Base-by-base conservation (phyloP, 2,329 filamentous ascomycete species). In the Colletotrichum endophyticum region DNA sequence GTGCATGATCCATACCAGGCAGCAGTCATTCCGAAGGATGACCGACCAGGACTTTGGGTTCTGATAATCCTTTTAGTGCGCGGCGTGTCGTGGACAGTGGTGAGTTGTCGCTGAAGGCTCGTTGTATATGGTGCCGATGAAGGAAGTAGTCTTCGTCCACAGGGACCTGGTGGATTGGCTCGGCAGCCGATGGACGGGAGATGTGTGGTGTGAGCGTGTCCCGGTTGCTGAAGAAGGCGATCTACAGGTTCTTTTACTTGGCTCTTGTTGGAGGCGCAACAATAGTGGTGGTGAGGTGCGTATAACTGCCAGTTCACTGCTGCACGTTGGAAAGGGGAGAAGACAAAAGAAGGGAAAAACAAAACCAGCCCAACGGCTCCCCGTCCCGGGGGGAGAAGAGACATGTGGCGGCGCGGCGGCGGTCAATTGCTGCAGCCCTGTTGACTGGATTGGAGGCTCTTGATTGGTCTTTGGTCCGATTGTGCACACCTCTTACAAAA, bases 401-500 rank as follows among this genome's bases (percentile, higher is more conserved):
- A 57, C n/a, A 57, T 7, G 25, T 13, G n/a, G 25, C 53, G 53
- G n/a, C n/a, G 53, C 19, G 59, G 70, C 28, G 25, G 69, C 27
- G 56, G 28, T 22, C 34, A 34, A 27, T 30, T 64, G 44, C 56
- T 70, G 73, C 73, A 75, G 73, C 73, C 73, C 69, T 75, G 69
- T 56, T 36, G 73, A 59, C 36, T 75, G 53, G n/a, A 13, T 16
- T 70, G 22, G 5, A 36, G 22, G 25, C 62, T 15, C 19, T 16
- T 72, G n/a, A 25, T 72, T 72, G 73, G 62, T 27, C 25, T 19
- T 39, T 15, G 66, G 36, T 67, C 69, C 73, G 62, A 67, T 27
- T 30, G 36, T 63, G 62, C 62, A 72, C 53, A 27, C 8, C 27
- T n/a, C n/a, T 39, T 22, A 12, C 64, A 19, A 36, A n/a, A 56